A percentile compares a stretch with the other conserved stretches of the same genome.
phyloP scores from a whole-genome alignment of 768 basidiomycete species.

The Megacollybia marginata region DNA sequence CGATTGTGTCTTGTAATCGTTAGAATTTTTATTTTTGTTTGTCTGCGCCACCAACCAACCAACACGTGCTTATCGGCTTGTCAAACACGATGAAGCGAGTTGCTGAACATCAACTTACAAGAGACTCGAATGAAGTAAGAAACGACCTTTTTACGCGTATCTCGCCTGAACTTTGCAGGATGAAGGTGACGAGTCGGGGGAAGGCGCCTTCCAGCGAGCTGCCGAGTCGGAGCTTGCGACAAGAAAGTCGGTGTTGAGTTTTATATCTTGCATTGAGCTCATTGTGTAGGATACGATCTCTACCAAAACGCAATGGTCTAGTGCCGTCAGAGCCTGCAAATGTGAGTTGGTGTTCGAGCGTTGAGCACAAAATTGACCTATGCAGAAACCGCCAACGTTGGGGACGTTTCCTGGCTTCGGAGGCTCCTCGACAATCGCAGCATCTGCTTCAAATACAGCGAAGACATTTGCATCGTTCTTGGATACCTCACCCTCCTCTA shows the following conservation, averaged over 20 bases:
- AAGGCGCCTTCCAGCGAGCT: conserved; percentile 48
- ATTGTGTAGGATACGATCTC: conserved; percentile 47
- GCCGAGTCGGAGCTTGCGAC: conserved; percentile 27
- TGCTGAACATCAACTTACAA: conserved; percentile 65
- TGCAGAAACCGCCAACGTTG: not conserved
- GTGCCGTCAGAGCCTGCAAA: no score
- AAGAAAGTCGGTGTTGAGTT: not conserved
- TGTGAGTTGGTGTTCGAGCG: no score
- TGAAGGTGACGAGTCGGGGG: conserved; percentile 18
- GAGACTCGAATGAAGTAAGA: conserved; percentile 40
- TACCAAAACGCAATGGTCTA: conserved; percentile 40
- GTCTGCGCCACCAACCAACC: no score
- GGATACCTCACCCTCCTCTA: conserved; percentile 8
- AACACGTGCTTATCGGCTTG: not conserved
- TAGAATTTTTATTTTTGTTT: not conserved
- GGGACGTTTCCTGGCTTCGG: not conserved
- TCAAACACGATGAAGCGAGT: conserved; percentile 54
- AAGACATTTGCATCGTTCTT: conserved; percentile 48
- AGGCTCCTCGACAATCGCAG: conserved; percentile 14
- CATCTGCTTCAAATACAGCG: conserved; percentile 36
- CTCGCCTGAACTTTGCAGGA: conserved; percentile 25
- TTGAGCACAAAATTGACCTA: no score
- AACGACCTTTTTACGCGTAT: conserved; percentile 7
- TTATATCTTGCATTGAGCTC: not conserved
- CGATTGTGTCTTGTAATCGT: no score